Conservation (phyloP, 331 rosid genomes). For the Cydonia oblonga region DNA sequence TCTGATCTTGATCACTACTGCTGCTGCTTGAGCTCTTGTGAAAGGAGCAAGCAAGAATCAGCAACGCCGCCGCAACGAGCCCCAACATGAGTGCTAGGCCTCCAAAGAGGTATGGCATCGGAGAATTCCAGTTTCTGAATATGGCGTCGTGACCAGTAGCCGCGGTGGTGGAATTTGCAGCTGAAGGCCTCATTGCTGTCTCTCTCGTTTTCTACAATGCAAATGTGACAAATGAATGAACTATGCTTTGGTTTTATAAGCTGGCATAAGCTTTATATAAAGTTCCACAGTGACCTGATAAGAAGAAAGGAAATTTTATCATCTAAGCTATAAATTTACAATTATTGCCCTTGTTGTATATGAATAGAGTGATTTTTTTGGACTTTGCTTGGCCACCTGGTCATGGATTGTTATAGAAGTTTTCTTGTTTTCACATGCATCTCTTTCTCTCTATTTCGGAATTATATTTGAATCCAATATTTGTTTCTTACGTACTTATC, state of each 20-base stretch:
- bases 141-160: background rate
- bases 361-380: background rate
- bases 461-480: too few species aligned
- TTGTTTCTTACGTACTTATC: too few species aligned
- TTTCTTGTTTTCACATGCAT: background rate
- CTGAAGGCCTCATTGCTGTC: slow-evolving; percentile 16
- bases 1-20: slow-evolving; percentile 6
- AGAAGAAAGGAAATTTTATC: background rate
- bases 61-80: slow-evolving; percentile 36
- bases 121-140: slow-evolving; percentile 34
- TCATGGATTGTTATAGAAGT: slow-evolving; percentile 1
- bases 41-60: slow-evolving; percentile 42
- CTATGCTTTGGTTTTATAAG: slow-evolving; percentile 3
- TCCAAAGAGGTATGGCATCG: slow-evolving; percentile 53
- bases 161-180: slow-evolving; percentile 8
- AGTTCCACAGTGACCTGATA: background rate
- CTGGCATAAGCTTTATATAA: background rate
- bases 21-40: background rate
- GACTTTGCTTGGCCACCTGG: background rate
- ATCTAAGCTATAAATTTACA: background rate
- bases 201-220: background rate
- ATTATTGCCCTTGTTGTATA: slow-evolving; percentile 3
- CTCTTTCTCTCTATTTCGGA: background rate
- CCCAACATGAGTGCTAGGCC: slow-evolving; percentile 40
- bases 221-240: background rate